A percentile compares a stretch with the other conserved stretches of the same genome.
These are phyloP conservation scores for Neurospora hispaniola DNA, from an alignment of 495 filamentous ascomycete species.

Conservation along the genomic window DNA sequence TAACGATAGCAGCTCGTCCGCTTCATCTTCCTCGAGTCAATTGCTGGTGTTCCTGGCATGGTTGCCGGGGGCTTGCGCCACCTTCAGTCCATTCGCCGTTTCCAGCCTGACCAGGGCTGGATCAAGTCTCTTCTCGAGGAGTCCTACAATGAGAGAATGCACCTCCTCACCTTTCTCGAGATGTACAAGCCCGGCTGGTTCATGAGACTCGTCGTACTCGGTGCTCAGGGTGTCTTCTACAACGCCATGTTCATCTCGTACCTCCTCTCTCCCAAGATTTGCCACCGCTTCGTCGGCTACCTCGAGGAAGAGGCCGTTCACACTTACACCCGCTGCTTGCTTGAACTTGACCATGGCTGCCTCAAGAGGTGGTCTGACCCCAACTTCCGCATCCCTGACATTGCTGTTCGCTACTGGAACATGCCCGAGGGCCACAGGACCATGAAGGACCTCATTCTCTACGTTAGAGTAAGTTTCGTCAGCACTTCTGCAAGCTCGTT, in stretches of 20 bases:
- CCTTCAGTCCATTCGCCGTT: conserved; percentile 65
- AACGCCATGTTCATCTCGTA: conserved; percentile 88
- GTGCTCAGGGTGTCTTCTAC: conserved; percentile 80
- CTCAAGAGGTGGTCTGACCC: conserved; percentile 66
- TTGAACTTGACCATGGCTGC: conserved; percentile 72
- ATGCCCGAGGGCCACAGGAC: conserved; percentile 77
- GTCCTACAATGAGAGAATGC: conserved; percentile 93
- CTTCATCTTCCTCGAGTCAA: conserved; percentile 87
- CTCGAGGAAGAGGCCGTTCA: conserved; percentile 95
- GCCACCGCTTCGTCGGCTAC: conserved; percentile 93
- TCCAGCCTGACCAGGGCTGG: conserved; percentile 95
- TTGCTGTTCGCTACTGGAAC: conserved; percentile 83
- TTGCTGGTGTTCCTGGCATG: conserved; percentile 94
- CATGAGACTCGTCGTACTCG: conserved; percentile 80
- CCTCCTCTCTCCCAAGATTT: conserved; percentile 78
- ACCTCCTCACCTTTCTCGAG: conserved; percentile 88
- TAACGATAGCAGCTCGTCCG: conserved; percentile 45
- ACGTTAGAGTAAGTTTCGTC: conserved; percentile 46
- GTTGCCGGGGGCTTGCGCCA: conserved; percentile 90
- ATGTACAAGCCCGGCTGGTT: conserved; percentile 84
- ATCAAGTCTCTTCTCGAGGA: conserved; percentile 95
- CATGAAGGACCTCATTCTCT: conserved; percentile 78
- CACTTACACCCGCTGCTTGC: conserved; percentile 82
- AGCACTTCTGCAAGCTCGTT: neutral
- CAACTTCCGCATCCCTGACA: conserved; percentile 70